phyloP scores from a whole-genome alignment of 495 filamentous ascomycete genomes.

The Apiosordaria backusii region DNA sequence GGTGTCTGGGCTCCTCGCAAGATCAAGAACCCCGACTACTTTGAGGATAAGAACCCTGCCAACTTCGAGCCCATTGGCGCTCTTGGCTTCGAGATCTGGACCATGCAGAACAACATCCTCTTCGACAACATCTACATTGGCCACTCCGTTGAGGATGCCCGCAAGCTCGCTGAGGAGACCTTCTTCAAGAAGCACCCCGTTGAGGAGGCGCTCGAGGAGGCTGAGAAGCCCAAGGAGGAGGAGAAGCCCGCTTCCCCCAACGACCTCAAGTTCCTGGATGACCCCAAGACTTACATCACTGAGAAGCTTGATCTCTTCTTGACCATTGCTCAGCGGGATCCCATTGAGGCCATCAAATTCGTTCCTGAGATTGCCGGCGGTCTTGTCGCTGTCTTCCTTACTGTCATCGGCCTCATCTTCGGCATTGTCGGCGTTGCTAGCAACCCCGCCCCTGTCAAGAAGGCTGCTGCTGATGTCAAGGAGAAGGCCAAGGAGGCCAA shows the following conservation, averaged over 20 bases:
- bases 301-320: conserved; percentile 91
- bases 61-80: conserved; percentile 98
- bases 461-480: conserved; percentile 68
- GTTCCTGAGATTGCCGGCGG: conserved; percentile 87
- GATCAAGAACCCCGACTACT: conserved; percentile 96
- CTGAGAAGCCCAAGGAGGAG: conserved; percentile 72
- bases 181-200: conserved; percentile 87
- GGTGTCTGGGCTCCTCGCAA: conserved; percentile 90
- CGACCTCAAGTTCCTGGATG: conserved; percentile 86
- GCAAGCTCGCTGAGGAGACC: conserved; percentile 84
- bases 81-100: conserved; percentile 99
- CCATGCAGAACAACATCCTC: conserved; percentile 97
- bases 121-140: conserved; percentile 99
- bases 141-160: conserved; percentile 91
- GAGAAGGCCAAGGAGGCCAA: conserved; percentile 66
- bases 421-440: conserved; percentile 45
- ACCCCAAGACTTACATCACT: conserved; percentile 82
- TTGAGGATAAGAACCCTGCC: conserved; percentile 93
- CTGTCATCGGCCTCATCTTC: conserved; percentile 65
- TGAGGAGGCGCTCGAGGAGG: conserved; percentile 80
- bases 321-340: conserved; percentile 79
- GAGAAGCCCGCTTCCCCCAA: conserved; percentile 59
- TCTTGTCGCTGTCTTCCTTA: conserved; percentile 63
- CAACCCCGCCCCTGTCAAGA: conserved; percentile 47
- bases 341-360: conserved; percentile 83